These are phyloP conservation scores for Colletotrichum spaethianum DNA, from an alignment of 2,329 filamentous ascomycete genomes.

Conservation along the genomic window DNA sequence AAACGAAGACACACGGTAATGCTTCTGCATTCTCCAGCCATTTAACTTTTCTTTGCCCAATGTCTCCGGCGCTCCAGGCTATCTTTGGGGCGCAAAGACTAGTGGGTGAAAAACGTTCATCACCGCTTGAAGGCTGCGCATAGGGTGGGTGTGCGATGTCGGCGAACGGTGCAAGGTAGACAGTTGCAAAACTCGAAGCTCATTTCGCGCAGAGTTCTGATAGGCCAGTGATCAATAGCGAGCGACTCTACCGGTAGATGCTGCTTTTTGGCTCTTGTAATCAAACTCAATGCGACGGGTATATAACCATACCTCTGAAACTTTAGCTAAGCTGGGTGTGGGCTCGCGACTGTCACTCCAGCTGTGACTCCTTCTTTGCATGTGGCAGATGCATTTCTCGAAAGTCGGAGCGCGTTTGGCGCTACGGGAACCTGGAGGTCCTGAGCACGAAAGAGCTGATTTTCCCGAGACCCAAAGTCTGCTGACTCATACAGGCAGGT, in stretches of 20 bases:
- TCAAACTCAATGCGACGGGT: slow-evolving; percentile 13
- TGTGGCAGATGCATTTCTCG: not conserved
- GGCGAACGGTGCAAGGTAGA: slow-evolving; percentile 16
- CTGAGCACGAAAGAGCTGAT: not conserved
- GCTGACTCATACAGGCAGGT: slow-evolving; percentile 21
- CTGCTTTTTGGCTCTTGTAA: not conserved
- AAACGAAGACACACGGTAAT: not conserved
- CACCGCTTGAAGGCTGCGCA: not conserved
- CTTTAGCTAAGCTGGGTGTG: not conserved
- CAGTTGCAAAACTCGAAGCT: not conserved
- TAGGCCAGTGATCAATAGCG: slow-evolving; percentile 6
- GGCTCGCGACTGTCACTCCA: slow-evolving; percentile 1
- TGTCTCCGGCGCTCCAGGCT: not conserved
- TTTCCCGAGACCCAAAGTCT: not conserved
- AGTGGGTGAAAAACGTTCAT: not conserved
- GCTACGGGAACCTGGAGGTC: not conserved
- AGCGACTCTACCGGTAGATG: not conserved
- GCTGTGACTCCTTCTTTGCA: not conserved
- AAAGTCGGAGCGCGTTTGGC: slow-evolving; percentile 6
- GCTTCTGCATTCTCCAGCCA: not conserved
- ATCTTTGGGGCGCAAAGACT: not conserved
- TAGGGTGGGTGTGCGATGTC: slow-evolving; percentile 29
- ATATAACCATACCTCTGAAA: not conserved
- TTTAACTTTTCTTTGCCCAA: not conserved
- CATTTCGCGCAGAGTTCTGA: slow-evolving; percentile 18